phyloP scores from a whole-genome alignment of 2,329 filamentous ascomycete species.

The Biscogniauxia sp. region DNA sequence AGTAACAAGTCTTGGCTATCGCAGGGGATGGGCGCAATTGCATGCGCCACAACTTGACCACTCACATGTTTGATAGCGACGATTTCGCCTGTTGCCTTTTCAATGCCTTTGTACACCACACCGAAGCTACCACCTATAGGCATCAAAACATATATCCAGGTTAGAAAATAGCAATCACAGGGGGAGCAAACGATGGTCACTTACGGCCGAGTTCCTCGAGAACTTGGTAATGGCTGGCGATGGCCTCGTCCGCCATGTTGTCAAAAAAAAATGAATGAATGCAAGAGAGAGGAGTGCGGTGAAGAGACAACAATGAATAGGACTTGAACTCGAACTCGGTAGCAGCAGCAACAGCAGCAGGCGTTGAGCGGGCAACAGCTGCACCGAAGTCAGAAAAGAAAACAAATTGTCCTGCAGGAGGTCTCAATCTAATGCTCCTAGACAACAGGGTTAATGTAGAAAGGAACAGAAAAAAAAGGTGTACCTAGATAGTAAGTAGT shows the following conservation, averaged over 20 bases:
- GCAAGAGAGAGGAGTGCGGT: slow-evolving; percentile 10
- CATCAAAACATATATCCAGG: slow-evolving; percentile 7
- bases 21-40: neutral
- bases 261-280: neutral
- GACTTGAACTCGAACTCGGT: slow-evolving; percentile 9
- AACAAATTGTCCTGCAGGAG: neutral
- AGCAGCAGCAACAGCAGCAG: slow-evolving; percentile 19
- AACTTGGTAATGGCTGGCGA: slow-evolving; percentile 88
- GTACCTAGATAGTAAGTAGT: neutral
- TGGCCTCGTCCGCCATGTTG: slow-evolving; percentile 59
- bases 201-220: slow-evolving; percentile 93
- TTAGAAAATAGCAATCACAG: slow-evolving; percentile 6
- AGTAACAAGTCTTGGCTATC: slow-evolving; percentile 4
- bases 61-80: slow-evolving; percentile 95
- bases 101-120: slow-evolving; percentile 94
- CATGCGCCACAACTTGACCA: slow-evolving; percentile 13
- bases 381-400: slow-evolving; percentile 1
- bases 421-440: neutral
- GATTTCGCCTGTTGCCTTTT: slow-evolving; percentile 83
- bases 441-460: neutral
- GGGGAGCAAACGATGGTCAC: slow-evolving; percentile 36
- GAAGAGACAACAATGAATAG: slow-evolving; percentile 10
- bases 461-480: neutral
- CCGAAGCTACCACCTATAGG: slow-evolving; percentile 85
- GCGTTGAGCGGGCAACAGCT: slow-evolving; percentile 11